Percentiles rank a stretch among this genome's conserved stretches.
phyloP scores from a whole-genome alignment of 768 basidiomycete genomes.

The Amyloporia xantha region DNA sequence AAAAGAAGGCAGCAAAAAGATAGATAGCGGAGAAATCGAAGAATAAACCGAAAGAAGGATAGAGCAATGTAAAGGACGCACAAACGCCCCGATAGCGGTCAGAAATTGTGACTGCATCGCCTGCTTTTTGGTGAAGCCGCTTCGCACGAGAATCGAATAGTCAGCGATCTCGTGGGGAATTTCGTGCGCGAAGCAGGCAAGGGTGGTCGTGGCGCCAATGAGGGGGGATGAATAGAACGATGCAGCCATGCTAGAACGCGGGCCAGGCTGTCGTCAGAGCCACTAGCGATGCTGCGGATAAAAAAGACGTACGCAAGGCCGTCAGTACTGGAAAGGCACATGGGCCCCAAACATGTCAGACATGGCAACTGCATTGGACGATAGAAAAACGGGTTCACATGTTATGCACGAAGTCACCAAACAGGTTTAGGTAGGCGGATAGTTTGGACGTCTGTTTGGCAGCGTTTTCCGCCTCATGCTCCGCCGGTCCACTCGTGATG shows the following conservation, averaged over 20 bases:
- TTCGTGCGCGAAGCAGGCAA: conserved; percentile 92
- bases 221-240: conserved; percentile 96
- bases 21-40: neutral
- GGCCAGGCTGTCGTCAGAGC: neutral
- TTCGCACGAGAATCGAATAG: conserved; percentile 86
- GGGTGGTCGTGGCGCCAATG: conserved; percentile 90
- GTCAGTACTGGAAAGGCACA: conserved; percentile 68
- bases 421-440: conserved; percentile 88
- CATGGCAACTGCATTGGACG: conserved; percentile 5
- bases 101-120: conserved; percentile 93
- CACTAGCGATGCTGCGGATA: too few species aligned
- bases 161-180: conserved; percentile 98
- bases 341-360: conserved; percentile 1
- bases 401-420: conserved; percentile 92
- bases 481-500: conserved; percentile 16
- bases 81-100: conserved; percentile 89
- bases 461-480: conserved; percentile 16
- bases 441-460: conserved; percentile 64
- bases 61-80: conserved; percentile 39
- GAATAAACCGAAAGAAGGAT: neutral
- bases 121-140: conserved; percentile 85
- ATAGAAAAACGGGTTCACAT: conserved; percentile 44
- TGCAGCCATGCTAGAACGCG: conserved; percentile 68
- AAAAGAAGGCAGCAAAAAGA: neutral
- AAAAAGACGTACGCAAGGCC: conserved; percentile 66